These are phyloP conservation scores for Blechomonas ayalai DNA, from an alignment of 208 protist genomes.

Conservation along the genomic window DNA sequence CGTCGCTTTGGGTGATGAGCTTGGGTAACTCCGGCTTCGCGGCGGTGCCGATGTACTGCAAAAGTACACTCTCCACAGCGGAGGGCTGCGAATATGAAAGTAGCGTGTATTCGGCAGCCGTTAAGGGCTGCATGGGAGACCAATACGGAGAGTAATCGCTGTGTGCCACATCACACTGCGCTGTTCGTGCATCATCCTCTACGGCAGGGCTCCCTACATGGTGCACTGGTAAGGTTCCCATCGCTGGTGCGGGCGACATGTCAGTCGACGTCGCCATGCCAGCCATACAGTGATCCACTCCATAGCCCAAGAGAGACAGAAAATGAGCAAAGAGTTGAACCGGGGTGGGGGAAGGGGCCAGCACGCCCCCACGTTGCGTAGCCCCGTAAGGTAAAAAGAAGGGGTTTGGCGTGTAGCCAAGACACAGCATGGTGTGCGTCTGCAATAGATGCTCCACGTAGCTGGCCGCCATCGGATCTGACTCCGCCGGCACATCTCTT, in stretches of 20 bases:
- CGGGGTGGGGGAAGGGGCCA: neutral
- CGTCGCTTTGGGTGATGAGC: conserved; percentile 24
- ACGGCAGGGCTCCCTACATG: neutral
- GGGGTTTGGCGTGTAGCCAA: conserved; percentile 20
- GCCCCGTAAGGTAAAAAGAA: conserved; percentile 7
- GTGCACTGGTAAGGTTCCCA: too few relatives aligned
- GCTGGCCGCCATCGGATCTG: conserved; percentile 12
- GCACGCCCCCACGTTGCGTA: neutral
- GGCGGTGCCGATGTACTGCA: conserved; percentile 34
- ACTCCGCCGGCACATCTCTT: neutral
- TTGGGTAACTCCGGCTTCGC: conserved; percentile 36
- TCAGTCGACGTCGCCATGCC: conserved; percentile 1
- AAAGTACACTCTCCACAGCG: conserved; percentile 32
- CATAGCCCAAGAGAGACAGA: conserved; percentile 4
- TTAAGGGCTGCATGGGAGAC: conserved; percentile 31
- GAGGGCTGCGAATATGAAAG: conserved; percentile 31
- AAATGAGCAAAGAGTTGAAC: conserved; percentile 10
- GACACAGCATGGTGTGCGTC: conserved; percentile 45
- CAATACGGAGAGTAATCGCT: conserved; percentile 18
- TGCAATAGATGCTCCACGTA: conserved; percentile 58
- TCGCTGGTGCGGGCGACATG: neutral
- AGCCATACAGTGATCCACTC: conserved; percentile 3
- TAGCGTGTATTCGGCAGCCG: conserved; percentile 74
- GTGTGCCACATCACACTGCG: too few relatives aligned
- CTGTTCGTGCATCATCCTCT: neutral